Conservation (phyloP, 83 land plant species). For the Diphasiastrum complanatum region DNA sequence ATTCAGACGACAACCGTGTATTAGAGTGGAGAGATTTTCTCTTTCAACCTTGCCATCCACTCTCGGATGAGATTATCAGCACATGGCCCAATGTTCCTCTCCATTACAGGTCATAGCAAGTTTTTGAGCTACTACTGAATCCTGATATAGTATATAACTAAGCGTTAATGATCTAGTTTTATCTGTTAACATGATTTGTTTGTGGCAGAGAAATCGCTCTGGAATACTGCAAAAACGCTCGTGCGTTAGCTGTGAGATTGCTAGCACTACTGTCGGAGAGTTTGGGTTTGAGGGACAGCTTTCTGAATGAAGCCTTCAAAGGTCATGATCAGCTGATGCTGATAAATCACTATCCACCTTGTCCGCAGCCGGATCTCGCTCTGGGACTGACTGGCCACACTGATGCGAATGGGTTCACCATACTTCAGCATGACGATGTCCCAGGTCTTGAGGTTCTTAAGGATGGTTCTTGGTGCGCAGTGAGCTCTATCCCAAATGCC, state of each 20-base stretch:
- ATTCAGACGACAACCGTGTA: too few relatives aligned
- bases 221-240: conserved; percentile 32
- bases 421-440: conserved; percentile 50
- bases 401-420: conserved; percentile 55
- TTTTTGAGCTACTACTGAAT: background rate
- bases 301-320: conserved; percentile 27
- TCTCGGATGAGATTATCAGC: too few relatives aligned
- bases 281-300: conserved; percentile 24
- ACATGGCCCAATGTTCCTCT: too few relatives aligned
- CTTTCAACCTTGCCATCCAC: too few relatives aligned
- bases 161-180: background rate
- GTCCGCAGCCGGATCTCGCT: conserved; percentile 55
- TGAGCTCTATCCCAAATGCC: conserved; percentile 36
- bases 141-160: background rate
- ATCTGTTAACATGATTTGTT: background rate
- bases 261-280: conserved; percentile 47
- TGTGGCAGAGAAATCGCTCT: conserved; percentile 28
- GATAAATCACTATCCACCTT: conserved; percentile 51
- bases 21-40: too few relatives aligned
- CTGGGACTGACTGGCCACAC: conserved; percentile 64
- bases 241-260: conserved; percentile 27
- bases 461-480: conserved; percentile 37
- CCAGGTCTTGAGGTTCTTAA: conserved; percentile 42
- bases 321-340: conserved; percentile 51
- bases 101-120: too few relatives aligned